phyloP scores from a whole-genome alignment of 2,329 filamentous ascomycete genomes.

The Cladophialophora bantiana region DNA sequence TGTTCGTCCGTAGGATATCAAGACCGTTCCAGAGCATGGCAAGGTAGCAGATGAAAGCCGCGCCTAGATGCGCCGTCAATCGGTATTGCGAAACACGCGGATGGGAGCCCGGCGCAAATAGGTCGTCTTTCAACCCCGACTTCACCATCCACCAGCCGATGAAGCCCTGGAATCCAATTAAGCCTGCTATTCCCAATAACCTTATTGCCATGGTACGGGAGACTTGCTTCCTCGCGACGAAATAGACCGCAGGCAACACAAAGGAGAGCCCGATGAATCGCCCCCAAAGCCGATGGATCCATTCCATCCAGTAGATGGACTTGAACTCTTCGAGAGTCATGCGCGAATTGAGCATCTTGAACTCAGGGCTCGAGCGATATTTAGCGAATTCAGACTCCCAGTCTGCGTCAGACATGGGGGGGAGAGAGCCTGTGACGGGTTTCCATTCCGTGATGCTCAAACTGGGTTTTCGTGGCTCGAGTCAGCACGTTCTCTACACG shows the following conservation, averaged over 20 bases:
- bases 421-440: conserved; percentile 89
- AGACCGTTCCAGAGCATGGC: conserved; percentile 94
- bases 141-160: conserved; percentile 99
- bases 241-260: conserved; percentile 85
- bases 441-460: conserved; percentile 99
- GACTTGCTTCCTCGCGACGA: conserved; percentile 80
- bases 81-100: conserved; percentile 95
- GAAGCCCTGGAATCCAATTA: conserved; percentile 94
- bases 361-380: conserved; percentile 92
- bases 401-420: conserved; percentile 76
- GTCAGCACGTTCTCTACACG: conserved; percentile 9
- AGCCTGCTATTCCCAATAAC: conserved; percentile 79
- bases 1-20: conserved; percentile 78
- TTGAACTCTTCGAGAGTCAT: conserved; percentile 97
- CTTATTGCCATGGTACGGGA: conserved; percentile 77
- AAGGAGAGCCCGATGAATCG: conserved; percentile 90
- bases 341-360: conserved; percentile 85
- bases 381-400: conserved; percentile 95
- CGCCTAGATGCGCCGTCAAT: conserved; percentile 84
- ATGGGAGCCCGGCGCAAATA: conserved; percentile 88
- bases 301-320: conserved; percentile 99
- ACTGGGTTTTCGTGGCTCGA: conserved; percentile 54
- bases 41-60: conserved; percentile 90
- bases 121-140: conserved; percentile 91
- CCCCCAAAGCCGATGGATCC: conserved; percentile 94